A percentile compares a stretch with the other conserved stretches of the same genome.
phyloP scores from a whole-genome alignment of 2,329 filamentous ascomycete genomes.

The Pleurostoma richardsiae region DNA sequence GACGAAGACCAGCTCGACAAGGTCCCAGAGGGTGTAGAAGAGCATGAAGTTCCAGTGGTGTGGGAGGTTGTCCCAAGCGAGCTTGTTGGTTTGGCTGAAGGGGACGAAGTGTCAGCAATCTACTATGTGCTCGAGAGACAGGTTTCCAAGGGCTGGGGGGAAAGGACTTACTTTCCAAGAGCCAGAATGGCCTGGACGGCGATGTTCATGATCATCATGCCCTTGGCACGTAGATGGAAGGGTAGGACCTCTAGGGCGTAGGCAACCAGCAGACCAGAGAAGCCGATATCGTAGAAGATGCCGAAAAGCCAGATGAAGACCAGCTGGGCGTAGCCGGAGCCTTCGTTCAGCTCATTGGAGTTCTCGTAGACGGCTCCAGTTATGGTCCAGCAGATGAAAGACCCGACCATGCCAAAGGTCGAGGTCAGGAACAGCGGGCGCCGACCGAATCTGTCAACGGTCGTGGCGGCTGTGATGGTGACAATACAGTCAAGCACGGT shows the following conservation, averaged over 20 bases:
- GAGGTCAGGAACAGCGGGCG: conserved; percentile 44
- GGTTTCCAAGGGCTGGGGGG: background rate
- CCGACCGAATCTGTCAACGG: conserved; percentile 40
- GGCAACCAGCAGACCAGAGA: conserved; percentile 51
- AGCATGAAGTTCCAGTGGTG: conserved; percentile 62
- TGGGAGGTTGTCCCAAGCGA: conserved; percentile 55
- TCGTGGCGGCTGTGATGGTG: conserved; percentile 43
- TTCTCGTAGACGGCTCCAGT: conserved; percentile 45
- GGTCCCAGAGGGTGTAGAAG: conserved; percentile 61
- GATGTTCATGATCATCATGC: conserved; percentile 61
- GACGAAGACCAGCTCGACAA: conserved; percentile 55
- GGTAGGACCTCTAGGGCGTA: conserved; percentile 56
- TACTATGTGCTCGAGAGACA: background rate
- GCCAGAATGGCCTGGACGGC: conserved; percentile 57
- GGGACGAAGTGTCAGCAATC: background rate
- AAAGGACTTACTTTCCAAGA: conserved; percentile 49
- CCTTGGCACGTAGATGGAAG: conserved; percentile 52
- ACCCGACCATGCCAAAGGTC: conserved; percentile 40
- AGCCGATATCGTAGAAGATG: conserved; percentile 55
- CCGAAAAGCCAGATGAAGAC: conserved; percentile 56
- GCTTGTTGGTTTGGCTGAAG: conserved; percentile 55
- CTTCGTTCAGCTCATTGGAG: conserved; percentile 31
- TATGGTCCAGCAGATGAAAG: conserved; percentile 41
- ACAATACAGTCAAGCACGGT: conserved; percentile 51
- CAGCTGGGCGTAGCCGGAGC: conserved; percentile 48